These are phyloP conservation scores for Nothomitra cinnamomea DNA, from an alignment of 2,329 filamentous ascomycete species.

Conservation along the genomic window DNA sequence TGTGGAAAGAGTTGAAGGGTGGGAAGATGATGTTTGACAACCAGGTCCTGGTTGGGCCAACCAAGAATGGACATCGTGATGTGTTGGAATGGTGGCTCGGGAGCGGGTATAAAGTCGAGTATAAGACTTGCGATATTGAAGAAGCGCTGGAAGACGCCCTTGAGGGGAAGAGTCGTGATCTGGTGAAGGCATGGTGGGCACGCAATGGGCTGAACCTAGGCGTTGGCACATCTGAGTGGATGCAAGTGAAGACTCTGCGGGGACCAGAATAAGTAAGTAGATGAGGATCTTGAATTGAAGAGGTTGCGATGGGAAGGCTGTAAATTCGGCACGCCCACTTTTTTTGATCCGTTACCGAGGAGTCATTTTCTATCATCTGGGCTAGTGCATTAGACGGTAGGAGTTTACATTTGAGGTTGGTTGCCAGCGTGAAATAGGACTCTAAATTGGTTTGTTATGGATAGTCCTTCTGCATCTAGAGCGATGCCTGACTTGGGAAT, in stretches of 20 bases:
- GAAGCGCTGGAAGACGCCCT: conserved; percentile 84
- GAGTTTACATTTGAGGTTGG: too few species aligned
- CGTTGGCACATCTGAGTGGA: conserved; percentile 75
- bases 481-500: too few species aligned
- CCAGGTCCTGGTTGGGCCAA: conserved; percentile 71
- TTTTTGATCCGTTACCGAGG: too few species aligned
- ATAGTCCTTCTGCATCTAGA: too few species aligned
- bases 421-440: too few species aligned
- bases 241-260: conserved; percentile 58
- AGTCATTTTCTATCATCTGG: too few species aligned
- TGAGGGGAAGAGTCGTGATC: conserved; percentile 44
- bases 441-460: too few species aligned
- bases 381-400: too few species aligned
- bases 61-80: conserved; percentile 66
- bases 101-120: conserved; percentile 59
- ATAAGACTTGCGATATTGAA: conserved; percentile 89
- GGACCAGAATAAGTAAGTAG: too few species aligned
- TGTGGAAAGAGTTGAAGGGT: conserved; percentile 62
- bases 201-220: conserved; percentile 66
- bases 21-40: conserved; percentile 68
- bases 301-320: too few species aligned
- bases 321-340: too few species aligned
- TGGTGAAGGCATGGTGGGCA: conserved; percentile 74
- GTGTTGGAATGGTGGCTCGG: conserved; percentile 89
- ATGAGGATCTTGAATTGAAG: too few species aligned